A percentile compares a stretch with the other conserved stretches of the same genome.
Conservation (phyloP, 257 asterid genomes). For the Nicotiana tomentosiformis region DNA sequence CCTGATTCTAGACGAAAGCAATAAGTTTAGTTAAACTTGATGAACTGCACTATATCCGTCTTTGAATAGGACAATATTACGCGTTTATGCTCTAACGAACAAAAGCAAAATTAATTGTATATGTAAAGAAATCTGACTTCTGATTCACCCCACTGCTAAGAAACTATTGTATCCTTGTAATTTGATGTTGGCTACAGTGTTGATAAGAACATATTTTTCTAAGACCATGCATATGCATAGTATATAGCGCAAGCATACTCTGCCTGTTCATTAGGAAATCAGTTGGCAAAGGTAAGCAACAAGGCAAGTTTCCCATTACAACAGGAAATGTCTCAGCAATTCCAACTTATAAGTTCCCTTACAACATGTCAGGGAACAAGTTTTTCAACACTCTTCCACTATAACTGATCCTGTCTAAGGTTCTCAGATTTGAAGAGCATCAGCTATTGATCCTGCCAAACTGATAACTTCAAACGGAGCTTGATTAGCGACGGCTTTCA, state of each 20-base stretch:
- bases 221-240: neutral
- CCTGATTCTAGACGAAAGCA: too few relatives aligned
- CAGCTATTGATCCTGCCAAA: slow-evolving; percentile 90
- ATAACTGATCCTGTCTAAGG: neutral
- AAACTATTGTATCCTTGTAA: neutral
- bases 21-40: too few relatives aligned
- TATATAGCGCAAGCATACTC: neutral
- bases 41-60: too few relatives aligned
- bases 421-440: slow-evolving; percentile 76
- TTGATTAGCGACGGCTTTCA: slow-evolving; percentile 49
- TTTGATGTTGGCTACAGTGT: neutral
- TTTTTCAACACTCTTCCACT: neutral
- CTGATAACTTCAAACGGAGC: slow-evolving; percentile 86
- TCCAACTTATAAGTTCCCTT: neutral
- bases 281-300: neutral
- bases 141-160: neutral
- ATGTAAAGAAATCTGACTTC: too few relatives aligned
- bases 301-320: neutral
- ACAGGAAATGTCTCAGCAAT: neutral
- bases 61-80: too few relatives aligned
- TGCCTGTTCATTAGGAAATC: neutral
- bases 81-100: too few relatives aligned
- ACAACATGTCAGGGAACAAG: neutral
- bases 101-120: too few relatives aligned
- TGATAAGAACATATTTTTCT: neutral